Base-by-base conservation (phyloP, 352 stramenopile species). In the Pythium inflatum region DNA sequence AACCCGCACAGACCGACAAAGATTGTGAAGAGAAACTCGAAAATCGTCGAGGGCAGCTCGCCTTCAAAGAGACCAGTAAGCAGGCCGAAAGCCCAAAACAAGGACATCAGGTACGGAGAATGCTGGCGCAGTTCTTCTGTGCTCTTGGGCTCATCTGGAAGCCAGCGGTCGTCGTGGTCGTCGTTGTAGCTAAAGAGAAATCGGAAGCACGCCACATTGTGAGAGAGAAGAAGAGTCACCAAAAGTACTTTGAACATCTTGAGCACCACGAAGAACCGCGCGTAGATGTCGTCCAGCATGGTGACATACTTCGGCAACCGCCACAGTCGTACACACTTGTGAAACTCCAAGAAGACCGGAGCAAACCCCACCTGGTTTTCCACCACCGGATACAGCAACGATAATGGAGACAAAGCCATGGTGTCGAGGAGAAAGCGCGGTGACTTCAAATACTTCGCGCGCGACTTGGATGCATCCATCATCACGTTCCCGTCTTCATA, bases 201-300 rank as follows among this genome's bases (percentile, higher is more conserved):
- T 2, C 83, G 78, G 16, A 80, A 59, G n/a, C 83, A 91, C 5
- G 83, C 83, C 0, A 91, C 64, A 31, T 84, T 80, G 36, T 91
- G 81, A 12, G 81, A 87, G 18, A 90, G 57, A 13, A 87, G 22
- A 2, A 89, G 0, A 0, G 72, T 87, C 16, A 78, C 78, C 9
- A 87, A 34, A 7, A 91, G 48, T 43, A 88, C 79, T 60, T 89
- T 88, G 69, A 87, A 83, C 74, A 89, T 83, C 71, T 91, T 91
- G 43, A 90, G 67, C 14, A 89, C 43, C 18, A 80, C 80, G 48
- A 87, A 90, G 31, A 89, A 69, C 9, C 74, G 74, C 5, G 81
- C 78, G 50, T 87, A 91, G 1, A 91, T 68, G 24, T 89, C 75
- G 48, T 91, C 83, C 2, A 91, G 61, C 43, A 77, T 67, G 2